These are phyloP conservation scores for Raphanus raphanistrum DNA, from an alignment of 345 rosid species.

Conservation along the genomic window DNA sequence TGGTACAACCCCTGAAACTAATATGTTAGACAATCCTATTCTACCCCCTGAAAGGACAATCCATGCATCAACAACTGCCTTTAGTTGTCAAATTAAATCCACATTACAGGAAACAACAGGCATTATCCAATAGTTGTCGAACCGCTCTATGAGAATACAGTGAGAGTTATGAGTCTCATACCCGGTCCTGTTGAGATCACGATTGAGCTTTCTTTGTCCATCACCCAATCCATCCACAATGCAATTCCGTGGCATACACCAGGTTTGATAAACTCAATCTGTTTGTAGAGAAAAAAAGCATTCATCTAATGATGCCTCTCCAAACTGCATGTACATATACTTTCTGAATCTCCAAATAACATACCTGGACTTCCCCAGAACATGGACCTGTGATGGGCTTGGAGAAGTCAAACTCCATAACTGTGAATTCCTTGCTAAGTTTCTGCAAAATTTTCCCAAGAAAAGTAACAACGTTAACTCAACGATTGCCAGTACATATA, in stretches of 20 bases:
- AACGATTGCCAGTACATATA: not conserved
- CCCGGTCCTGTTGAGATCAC: slow-evolving; percentile 79
- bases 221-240: slow-evolving; percentile 91
- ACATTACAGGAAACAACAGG: not conserved
- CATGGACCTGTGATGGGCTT: slow-evolving; percentile 59
- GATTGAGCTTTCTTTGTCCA: slow-evolving; percentile 57
- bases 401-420: slow-evolving; percentile 76
- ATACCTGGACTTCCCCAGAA: slow-evolving; percentile 66
- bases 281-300: slow-evolving; percentile 8
- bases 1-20: slow-evolving; percentile 7
- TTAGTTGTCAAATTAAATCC: not conserved
- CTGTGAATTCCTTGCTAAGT: slow-evolving; percentile 60
- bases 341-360: not conserved
- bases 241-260: slow-evolving; percentile 88
- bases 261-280: slow-evolving; percentile 61
- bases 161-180: slow-evolving; percentile 26
- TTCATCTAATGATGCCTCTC: not conserved
- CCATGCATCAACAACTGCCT: not conserved
- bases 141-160: not conserved
- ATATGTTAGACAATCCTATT: not conserved
- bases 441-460: slow-evolving; percentile 46
- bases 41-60: not conserved
- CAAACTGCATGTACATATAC: slow-evolving; percentile 9
- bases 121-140: not conserved
- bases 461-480: slow-evolving; percentile 1